Percentiles rank a stretch among this genome's conserved stretches.
Evolutionary conservation across 345 rosid genomes (phyloP).

Genomic region (Eucalyptus virginea): DNA sequence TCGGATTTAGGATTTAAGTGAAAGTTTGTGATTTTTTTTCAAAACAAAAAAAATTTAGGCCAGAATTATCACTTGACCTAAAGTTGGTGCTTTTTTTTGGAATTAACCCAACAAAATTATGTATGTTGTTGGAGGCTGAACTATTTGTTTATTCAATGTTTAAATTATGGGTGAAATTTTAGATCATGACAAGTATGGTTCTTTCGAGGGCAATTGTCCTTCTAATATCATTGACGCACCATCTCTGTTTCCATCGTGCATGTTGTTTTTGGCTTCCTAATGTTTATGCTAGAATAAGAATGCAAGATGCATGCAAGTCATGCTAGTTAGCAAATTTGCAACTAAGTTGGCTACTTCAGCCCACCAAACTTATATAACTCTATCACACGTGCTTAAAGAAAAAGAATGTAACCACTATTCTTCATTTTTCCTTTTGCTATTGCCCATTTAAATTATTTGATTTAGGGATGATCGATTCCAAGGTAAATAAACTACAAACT

Average conservation of each 20-base stretch:
- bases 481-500: neutral
- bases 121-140: neutral
- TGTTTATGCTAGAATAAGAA: neutral
- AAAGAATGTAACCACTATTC: neutral
- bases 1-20: too few relatives aligned
- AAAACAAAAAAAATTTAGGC: too few relatives aligned
- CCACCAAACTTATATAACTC: neutral
- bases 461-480: neutral
- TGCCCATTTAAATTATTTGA: neutral
- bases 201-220: neutral
- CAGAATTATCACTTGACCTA: too few relatives aligned
- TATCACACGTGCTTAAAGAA: neutral
- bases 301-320: neutral
- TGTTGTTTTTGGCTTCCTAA: neutral
- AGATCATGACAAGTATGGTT: neutral
- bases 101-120: neutral
- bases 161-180: neutral
- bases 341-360: neutral
- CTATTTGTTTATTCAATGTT: neutral
- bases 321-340: neutral
- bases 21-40: too few relatives aligned
- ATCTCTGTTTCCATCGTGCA: neutral
- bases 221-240: neutral
- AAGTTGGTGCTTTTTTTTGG: too few relatives aligned
- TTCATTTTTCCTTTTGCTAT: neutral